These are phyloP conservation scores for Calcarisporium arbuscula DNA, from an alignment of 2,329 filamentous ascomycete species.

Conservation along the genomic window DNA sequence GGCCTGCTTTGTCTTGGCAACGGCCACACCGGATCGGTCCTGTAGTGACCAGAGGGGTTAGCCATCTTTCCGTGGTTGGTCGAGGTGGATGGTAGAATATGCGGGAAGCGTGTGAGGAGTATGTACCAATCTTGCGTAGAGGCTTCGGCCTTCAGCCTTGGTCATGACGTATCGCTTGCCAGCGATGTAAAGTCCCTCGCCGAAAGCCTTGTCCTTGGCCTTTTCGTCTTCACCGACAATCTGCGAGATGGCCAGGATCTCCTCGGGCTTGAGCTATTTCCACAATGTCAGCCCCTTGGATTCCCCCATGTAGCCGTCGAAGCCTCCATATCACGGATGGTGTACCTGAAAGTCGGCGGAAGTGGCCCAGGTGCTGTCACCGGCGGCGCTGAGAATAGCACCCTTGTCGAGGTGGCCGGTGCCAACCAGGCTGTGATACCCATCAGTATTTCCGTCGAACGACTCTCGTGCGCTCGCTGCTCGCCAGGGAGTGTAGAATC, in stretches of 20 bases:
- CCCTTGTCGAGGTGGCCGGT: constrained; percentile 75
- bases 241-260: constrained; percentile 52
- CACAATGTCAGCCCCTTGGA: constrained; percentile 9
- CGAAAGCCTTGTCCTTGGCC: constrained; percentile 59
- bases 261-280: constrained; percentile 35
- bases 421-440: constrained; percentile 62
- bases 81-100: neutral
- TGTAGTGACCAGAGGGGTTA: constrained; percentile 17
- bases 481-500: constrained; percentile 16
- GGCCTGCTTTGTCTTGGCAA: constrained; percentile 82
- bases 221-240: constrained; percentile 40
- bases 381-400: constrained; percentile 75
- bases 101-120: too few relatives aligned
- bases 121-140: constrained; percentile 81
- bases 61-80: neutral
- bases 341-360: constrained; percentile 68
- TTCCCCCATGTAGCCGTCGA: neutral
- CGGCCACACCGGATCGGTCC: constrained; percentile 73
- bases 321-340: constrained; percentile 14
- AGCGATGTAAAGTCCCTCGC: constrained; percentile 67
- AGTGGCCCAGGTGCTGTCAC: constrained; percentile 74
- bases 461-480: neutral
- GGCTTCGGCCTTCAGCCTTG: constrained; percentile 67
- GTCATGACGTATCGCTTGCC: constrained; percentile 75
- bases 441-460: constrained; percentile 12